Percentiles rank a stretch among this genome's conserved stretches.
phyloP scores from a whole-genome alignment of 768 basidiomycete species.

The Symmetrospora coprosmae region DNA sequence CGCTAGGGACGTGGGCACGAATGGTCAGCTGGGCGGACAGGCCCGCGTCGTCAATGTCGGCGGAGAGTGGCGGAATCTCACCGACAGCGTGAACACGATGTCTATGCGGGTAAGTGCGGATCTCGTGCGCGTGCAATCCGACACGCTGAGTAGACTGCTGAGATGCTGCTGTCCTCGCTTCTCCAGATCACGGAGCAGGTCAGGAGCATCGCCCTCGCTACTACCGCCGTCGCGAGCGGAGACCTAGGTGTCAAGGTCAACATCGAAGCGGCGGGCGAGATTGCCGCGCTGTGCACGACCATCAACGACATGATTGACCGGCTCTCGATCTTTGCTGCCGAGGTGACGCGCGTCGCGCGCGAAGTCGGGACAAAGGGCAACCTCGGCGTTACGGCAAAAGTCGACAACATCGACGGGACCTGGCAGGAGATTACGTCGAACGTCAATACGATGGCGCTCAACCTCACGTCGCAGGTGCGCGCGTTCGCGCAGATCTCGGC shows the following conservation, averaged over 20 bases:
- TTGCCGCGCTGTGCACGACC: conserved; percentile 86
- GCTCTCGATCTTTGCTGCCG: conserved; percentile 48
- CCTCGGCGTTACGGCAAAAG: conserved; percentile 90
- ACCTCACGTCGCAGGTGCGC: conserved; percentile 93
- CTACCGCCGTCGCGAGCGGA: conserved; percentile 82
- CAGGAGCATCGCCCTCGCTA: conserved; percentile 33
- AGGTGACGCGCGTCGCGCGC: conserved; percentile 86
- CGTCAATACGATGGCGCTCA: conserved; percentile 94
- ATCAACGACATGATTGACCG: conserved; percentile 80
- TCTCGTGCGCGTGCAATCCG: background rate
- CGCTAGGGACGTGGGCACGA: conserved; percentile 76
- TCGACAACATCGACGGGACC: conserved; percentile 89
- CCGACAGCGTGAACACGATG: conserved; percentile 62
- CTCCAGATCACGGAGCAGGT: conserved; percentile 41
- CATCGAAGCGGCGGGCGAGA: conserved; percentile 86
- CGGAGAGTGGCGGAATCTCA: conserved; percentile 84
- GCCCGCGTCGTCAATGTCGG: conserved; percentile 80
- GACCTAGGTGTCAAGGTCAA: conserved; percentile 86
- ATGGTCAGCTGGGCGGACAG: conserved; percentile 79
- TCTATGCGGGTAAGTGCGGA: conserved; percentile 30
- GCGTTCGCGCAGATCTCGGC: conserved; percentile 98
- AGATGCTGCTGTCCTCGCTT: background rate
- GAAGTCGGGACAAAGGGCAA: conserved; percentile 99
- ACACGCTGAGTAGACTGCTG: background rate
- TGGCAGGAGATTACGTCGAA: conserved; percentile 97